Base-by-base conservation (phyloP, 805 yeast genomes). In the Lipomyces kockii region DNA sequence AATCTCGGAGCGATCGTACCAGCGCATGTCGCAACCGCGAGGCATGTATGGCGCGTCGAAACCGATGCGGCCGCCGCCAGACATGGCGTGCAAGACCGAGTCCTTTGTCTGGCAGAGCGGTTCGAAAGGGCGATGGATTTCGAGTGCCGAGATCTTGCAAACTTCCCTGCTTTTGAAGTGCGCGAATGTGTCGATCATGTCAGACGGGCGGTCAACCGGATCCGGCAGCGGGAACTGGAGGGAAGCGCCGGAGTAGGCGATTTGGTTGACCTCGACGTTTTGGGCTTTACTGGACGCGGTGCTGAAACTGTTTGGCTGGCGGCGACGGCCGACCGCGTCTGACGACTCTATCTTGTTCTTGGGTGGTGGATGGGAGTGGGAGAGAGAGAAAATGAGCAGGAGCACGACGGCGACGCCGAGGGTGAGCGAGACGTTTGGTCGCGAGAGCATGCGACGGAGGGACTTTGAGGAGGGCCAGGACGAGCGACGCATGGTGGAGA, bases 31-130 rank as follows among this genome's bases (percentile, higher is more conserved):
- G 58, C 72, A 69, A 49, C 53, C 68, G 22, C 72, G 65, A 34
- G 72, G 72, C 72, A 69, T 69, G 60, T 69, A 69, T 0, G 72
- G 72, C 51, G 72, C 72, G 60, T 69, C 68, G 39, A 69, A 20
- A 32, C 72, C 72, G 60, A 69, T 39, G 7, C 72, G 58, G 37
- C 72, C 72, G 55, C 72, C 72, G 62, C 63, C 66, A n/a, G 67
- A 61, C 72, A 69, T 69, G 61, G 72, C 72, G 8, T 43, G 17
- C n/a, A 69, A 61, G 34, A 69, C 29, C 25, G 52, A 59, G 35
- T 14, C 29, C 64, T 62, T 67, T 25, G 65, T 34, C 14, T 11
- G 1, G 55, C 72, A 69, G 27, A 69, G 68, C 20, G 72, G 72
- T 62, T 69, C 72, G 32, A 69, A 69, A 37, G 72, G 72, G 5